These are phyloP conservation scores for Quercus tomentella DNA, from an alignment of 331 rosid species.

Conservation along the genomic window DNA sequence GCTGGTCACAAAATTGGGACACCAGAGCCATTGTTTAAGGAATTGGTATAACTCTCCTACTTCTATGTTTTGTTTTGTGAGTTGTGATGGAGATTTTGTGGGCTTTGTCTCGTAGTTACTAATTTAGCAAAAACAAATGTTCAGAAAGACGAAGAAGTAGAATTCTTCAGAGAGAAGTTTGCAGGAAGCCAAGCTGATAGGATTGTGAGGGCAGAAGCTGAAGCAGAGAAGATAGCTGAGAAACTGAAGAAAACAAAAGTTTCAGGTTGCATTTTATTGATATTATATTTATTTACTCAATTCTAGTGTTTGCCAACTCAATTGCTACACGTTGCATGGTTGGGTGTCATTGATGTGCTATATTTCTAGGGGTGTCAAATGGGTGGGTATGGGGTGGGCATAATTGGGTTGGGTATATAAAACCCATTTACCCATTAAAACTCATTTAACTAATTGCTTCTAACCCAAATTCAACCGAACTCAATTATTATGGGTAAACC, in stretches of 20 bases:
- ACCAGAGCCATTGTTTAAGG: conserved; percentile 85
- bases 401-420: no score
- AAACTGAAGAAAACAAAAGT: conserved; percentile 68
- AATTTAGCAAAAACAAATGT: conserved; percentile 15
- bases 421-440: no score
- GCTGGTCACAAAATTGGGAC: conserved; percentile 83
- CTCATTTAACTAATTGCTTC: no score
- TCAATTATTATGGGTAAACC: no score
- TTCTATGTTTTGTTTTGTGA: background rate
- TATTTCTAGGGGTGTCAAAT: background rate
- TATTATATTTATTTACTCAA: background rate
- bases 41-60: conserved; percentile 51
- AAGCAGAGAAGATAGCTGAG: conserved; percentile 70
- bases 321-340: background rate
- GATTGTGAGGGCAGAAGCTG: conserved; percentile 72
- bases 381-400: no score
- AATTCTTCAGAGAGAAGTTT: conserved; percentile 58
- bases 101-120: conserved; percentile 21
- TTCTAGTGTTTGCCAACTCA: background rate
- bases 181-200: conserved; percentile 98
- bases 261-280: conserved; percentile 44
- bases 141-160: conserved; percentile 91
- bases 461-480: no score
- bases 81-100: background rate
- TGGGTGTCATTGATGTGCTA: background rate